Conservation (phyloP, 768 basidiomycete species). For the Ramaria sp. region DNA sequence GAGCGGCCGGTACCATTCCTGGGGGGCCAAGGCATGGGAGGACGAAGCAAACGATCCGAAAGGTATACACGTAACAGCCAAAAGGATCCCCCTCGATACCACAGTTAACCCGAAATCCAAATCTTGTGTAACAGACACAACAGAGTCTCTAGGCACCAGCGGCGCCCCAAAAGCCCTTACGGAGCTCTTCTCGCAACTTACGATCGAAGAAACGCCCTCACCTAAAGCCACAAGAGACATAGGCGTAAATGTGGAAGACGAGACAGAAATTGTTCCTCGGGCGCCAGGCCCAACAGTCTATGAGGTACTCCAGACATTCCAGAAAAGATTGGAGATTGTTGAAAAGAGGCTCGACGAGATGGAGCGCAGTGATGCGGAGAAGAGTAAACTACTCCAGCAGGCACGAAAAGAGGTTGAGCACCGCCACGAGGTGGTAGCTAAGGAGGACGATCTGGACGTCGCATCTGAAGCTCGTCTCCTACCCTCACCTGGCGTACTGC, state of each 20-base stretch:
- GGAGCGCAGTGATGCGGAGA: slow-evolving; percentile 7
- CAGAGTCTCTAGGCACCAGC: not conserved
- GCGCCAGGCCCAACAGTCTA: not conserved
- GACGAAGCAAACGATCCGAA: slow-evolving; percentile 18
- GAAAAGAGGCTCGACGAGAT: slow-evolving; percentile 13
- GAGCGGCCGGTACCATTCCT: slow-evolving; percentile 8
- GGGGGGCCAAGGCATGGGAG: slow-evolving; percentile 29
- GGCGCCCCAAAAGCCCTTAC: not conserved
- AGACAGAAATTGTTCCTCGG: not conserved
- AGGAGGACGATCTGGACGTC: not conserved
- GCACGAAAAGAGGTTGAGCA: not conserved
- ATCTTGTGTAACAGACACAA: too few species aligned
- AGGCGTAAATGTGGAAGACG: not conserved
- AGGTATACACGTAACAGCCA: slow-evolving; percentile 21
- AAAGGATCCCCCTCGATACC: slow-evolving; percentile 13
- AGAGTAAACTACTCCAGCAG: not conserved
- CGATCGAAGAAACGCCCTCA: not conserved
- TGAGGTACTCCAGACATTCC: slow-evolving; percentile 9
- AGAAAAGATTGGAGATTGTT: slow-evolving; percentile 10
- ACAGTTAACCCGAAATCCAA: not conserved
- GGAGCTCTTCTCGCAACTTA: not conserved
- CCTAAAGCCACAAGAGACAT: not conserved
- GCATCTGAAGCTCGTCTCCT: not conserved
- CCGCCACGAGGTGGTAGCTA: not conserved
- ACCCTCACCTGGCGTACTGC: not conserved